Evolutionary conservation across 1,284 basidiomycete species (phyloP), one percentile per base, ranked within the genome.

Genomic region (Rhodofomes roseus): DNA sequence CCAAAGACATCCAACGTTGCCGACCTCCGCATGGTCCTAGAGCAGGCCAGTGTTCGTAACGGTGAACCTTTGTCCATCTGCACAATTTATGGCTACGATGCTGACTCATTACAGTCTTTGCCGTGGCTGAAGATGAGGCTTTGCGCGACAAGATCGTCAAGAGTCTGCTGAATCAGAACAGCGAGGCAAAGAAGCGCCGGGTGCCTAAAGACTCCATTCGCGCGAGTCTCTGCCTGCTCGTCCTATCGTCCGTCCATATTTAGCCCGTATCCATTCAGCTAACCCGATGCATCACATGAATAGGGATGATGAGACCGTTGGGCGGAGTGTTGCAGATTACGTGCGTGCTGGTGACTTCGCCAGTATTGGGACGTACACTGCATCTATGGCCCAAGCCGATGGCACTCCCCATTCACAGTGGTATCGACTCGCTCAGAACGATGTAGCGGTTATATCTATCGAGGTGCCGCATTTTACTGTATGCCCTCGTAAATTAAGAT

Each of bases 281-380:
- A 37, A 34, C 14, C 7, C 16, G 5, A 23, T 51, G 5, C 12
- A 22, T 36, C 14, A 16, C 20, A 12, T 23, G 7, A 16, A 23
- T 23, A 52, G 50, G 34, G 50, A 52, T 36, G 50, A 52, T 14
- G 50, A 36, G 16, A n/a, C 34, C 31, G 50, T 52, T 52, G 50
- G 50, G 50, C 50, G 50, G 34, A 52, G n/a, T 52, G 50, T 52
- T 52, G 50, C 50, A 52, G 50, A 52, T 5, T 52, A 52, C 50
- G 50, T 36, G 31, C 50, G 50, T 52, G 36, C 50, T 52, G 50
- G 50, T 52, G 50, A 52, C 18, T 52, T 23, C 50, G 50, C 50
- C 50, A 36, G 50, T 31, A 23, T 52, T 31, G 50, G 50, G 31
- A 52, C 50, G 50, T 52, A 52, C 50, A 22, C 50, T 52, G 50